These are phyloP conservation scores for Hyphopichia wangnamkhiaoensis DNA, from an alignment of 1,139 yeast species.

Conservation along the genomic window DNA sequence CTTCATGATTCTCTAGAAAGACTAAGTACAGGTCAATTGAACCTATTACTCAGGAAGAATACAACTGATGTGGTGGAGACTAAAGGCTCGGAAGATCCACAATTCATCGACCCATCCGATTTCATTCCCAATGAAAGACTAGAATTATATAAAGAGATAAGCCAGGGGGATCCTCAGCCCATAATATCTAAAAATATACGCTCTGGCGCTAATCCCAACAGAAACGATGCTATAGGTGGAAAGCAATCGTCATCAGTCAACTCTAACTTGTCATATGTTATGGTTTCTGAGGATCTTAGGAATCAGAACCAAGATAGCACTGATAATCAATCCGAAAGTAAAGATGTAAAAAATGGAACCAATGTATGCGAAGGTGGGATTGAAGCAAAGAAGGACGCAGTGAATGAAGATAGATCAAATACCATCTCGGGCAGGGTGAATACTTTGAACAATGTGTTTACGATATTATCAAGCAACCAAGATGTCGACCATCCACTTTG, in stretches of 20 bases:
- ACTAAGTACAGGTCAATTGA: constrained; percentile 35
- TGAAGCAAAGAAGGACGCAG: constrained; percentile 3
- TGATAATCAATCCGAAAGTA: not conserved
- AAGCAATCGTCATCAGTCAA: constrained; percentile 15
- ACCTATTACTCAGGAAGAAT: constrained; percentile 26
- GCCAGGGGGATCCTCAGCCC: constrained; percentile 16
- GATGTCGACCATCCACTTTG: constrained; percentile 91
- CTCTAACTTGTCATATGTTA: constrained; percentile 33
- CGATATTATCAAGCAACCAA: constrained; percentile 58
- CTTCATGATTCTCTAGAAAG: constrained; percentile 31
- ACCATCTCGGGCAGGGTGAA: constrained; percentile 46
- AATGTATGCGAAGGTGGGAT: constrained; percentile 11
- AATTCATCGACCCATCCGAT: constrained; percentile 24
- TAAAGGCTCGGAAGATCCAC: constrained; percentile 2
- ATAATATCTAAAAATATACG: constrained; percentile 18
- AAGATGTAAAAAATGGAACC: constrained; percentile 6
- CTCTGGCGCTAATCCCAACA: constrained; percentile 19
- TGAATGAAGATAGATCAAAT: constrained; percentile 5
- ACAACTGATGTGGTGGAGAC: constrained; percentile 3
- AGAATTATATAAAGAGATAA: constrained; percentile 23
- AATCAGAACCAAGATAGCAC: constrained; percentile 9
- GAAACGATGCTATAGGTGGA: constrained; percentile 16
- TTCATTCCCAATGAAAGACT: constrained; percentile 37
- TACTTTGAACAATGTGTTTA: constrained; percentile 62
- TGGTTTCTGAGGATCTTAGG: constrained; percentile 21